phyloP scores from a whole-genome alignment of 805 yeast genomes.

The Starmerella floris region DNA sequence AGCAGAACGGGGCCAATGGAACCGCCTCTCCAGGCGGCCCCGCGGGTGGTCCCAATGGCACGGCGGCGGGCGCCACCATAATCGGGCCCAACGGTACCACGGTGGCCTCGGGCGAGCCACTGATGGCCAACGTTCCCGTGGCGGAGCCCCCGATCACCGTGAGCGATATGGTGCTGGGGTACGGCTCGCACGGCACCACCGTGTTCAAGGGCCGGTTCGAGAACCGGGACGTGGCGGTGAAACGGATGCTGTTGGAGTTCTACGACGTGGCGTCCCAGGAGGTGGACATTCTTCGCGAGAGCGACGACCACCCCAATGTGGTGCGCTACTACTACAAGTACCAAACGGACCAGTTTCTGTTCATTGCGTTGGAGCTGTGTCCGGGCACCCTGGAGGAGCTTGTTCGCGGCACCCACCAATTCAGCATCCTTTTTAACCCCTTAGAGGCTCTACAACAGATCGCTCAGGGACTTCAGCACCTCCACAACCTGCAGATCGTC shows the following conservation, averaged over 20 bases:
- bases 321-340: slow-evolving; percentile 89
- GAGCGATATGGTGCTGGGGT: slow-evolving; percentile 70
- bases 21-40: not conserved
- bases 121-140: not conserved
- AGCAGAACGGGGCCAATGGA: not conserved
- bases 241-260: slow-evolving; percentile 82
- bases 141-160: slow-evolving; percentile 28
- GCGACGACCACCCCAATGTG: slow-evolving; percentile 94
- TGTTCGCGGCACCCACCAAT: slow-evolving; percentile 33
- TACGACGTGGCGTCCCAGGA: slow-evolving; percentile 91
- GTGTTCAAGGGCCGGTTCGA: slow-evolving; percentile 86
- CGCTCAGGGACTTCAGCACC: slow-evolving; percentile 69
- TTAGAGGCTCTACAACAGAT: slow-evolving; percentile 49
- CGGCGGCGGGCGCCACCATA: not conserved
- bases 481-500: slow-evolving; percentile 81
- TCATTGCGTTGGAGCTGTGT: slow-evolving; percentile 87
- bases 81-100: not conserved
- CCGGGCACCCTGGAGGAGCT: slow-evolving; percentile 79
- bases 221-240: slow-evolving; percentile 88
- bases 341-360: slow-evolving; percentile 70
- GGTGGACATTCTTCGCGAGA: slow-evolving; percentile 72
- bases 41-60: not conserved
- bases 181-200: slow-evolving; percentile 94
- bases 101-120: not conserved
- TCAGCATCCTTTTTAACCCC: slow-evolving; percentile 19